These are phyloP conservation scores for Thalassiosira pacifica DNA, from an alignment of 352 stramenopile genomes.

Conservation along the genomic window DNA sequence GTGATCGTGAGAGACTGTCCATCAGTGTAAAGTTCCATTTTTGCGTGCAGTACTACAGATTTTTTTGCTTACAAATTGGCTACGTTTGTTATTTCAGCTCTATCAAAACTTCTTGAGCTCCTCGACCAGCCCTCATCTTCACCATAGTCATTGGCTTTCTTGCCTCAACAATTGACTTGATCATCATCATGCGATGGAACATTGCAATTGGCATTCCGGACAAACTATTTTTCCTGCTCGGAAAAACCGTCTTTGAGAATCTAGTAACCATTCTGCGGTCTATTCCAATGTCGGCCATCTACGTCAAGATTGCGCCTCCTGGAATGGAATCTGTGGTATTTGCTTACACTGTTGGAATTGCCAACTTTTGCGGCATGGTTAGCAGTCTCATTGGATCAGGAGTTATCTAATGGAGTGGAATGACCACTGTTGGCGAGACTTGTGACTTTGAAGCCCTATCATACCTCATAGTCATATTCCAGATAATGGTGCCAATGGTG, in stretches of 20 bases:
- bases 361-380: slow-evolving; percentile 62
- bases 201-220: slow-evolving; percentile 60
- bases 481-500: slow-evolving; percentile 57
- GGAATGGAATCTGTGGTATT: slow-evolving; percentile 42
- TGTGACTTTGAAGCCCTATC: slow-evolving; percentile 57
- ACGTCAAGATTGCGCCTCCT: slow-evolving; percentile 55
- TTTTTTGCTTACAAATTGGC: too few relatives aligned
- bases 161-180: slow-evolving; percentile 54
- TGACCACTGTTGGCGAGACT: slow-evolving; percentile 60
- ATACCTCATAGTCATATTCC: slow-evolving; percentile 54
- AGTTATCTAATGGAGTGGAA: slow-evolving; percentile 63
- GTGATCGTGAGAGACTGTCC: too few relatives aligned
- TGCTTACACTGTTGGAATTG: slow-evolving; percentile 59
- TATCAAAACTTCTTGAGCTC: slow-evolving; percentile 55
- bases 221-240: slow-evolving; percentile 63
- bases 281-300: slow-evolving; percentile 50
- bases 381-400: slow-evolving; percentile 53
- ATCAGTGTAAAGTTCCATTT: too few relatives aligned
- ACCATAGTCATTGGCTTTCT: slow-evolving; percentile 61
- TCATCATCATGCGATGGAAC: slow-evolving; percentile 66
- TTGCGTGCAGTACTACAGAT: too few relatives aligned
- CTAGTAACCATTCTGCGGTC: slow-evolving; percentile 36
- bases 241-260: slow-evolving; percentile 63
- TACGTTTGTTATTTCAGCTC: too few relatives aligned
- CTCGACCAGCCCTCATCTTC: slow-evolving; percentile 57